Base-by-base conservation (phyloP, 805 yeast genomes). In the Wickerhamomyces alni region DNA sequence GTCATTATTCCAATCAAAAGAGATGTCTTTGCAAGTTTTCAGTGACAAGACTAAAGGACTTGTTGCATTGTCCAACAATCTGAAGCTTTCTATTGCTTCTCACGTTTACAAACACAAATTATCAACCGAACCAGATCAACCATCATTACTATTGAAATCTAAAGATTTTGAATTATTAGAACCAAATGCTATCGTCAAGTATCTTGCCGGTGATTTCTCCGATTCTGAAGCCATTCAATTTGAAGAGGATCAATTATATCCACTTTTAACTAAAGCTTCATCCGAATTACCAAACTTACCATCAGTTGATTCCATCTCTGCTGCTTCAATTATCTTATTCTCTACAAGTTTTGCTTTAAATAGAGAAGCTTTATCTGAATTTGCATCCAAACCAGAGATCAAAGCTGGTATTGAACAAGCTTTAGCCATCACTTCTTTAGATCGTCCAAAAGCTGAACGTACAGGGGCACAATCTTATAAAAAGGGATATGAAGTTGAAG, bases 111-210 rank as follows among this genome's bases (percentile, higher is more conserved):
- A 45, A 11, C 46, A 46, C 13, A 41, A 48, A 27, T 28, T 54
- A 30, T 42, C 45, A 5, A 49, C 54, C n/a, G 62, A 58, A 12
- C 48, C 46, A 37, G 58, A 52, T 33, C 45, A 45, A 33, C 52
- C 54, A 24, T 51, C 56, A 6, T 40, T 54, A 13, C 22, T 48
- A 1, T 37, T 50, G 24, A 51, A 44, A 36, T n/a, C 36, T 5
- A 43, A 49, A 19, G 52, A 51, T n/a, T 56, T 62, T 25, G 74
- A 71, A 48, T 66, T 83, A 45, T 61, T 68, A 41, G 87, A 82
- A 58, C 68, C 86, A 17, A 80, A 82, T 54, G 79, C 93, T 17
- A 77, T 82, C 38, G 80, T 82, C 45, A 77, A 79, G 57, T 83
- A 77, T 52, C 62, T 80, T 45, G 65, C 76, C 29, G 58, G 65